Conservation (phyloP, 1,284 basidiomycete species). For the Trichosporon sp. region DNA sequence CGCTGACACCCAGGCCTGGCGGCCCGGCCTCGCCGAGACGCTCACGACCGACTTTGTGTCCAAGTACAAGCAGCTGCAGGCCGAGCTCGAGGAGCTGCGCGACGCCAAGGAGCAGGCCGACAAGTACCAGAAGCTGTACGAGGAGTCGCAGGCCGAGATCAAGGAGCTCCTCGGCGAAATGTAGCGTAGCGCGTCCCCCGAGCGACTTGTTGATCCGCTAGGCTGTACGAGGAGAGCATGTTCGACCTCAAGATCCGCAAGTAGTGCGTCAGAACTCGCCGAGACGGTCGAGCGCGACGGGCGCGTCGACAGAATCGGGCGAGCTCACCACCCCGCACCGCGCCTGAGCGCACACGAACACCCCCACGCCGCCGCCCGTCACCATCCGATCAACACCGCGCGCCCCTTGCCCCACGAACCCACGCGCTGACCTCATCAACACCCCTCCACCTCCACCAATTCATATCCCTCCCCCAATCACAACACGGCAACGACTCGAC, state of each 20-base stretch:
- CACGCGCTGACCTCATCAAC: background rate
- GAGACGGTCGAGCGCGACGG: too few species aligned
- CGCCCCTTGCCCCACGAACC: background rate
- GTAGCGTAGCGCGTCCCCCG: background rate
- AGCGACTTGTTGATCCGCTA: background rate
- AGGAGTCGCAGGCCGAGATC: slow-evolving; percentile 4
- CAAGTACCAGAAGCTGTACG: slow-evolving; percentile 1
- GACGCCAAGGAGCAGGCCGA: background rate
- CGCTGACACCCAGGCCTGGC: background rate
- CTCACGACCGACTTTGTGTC: slow-evolving; percentile 60
- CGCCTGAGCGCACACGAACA: too few species aligned
- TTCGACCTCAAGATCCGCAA: background rate
- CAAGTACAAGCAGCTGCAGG: slow-evolving; percentile 57
- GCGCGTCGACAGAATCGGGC: too few species aligned
- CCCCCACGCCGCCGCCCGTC: too few species aligned
- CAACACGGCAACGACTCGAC: background rate
- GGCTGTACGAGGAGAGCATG: background rate
- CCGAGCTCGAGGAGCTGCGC: slow-evolving; percentile 57
- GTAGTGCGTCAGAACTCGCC: too few species aligned
- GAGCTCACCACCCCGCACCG: too few species aligned
- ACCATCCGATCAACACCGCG: background rate
- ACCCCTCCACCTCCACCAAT: background rate
- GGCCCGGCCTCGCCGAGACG: background rate
- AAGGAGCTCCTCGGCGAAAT: slow-evolving; percentile 5
- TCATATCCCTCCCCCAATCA: background rate